Conservation (phyloP, 2,329 filamentous ascomycete genomes). For the Allantophomopsis lycopodina region DNA sequence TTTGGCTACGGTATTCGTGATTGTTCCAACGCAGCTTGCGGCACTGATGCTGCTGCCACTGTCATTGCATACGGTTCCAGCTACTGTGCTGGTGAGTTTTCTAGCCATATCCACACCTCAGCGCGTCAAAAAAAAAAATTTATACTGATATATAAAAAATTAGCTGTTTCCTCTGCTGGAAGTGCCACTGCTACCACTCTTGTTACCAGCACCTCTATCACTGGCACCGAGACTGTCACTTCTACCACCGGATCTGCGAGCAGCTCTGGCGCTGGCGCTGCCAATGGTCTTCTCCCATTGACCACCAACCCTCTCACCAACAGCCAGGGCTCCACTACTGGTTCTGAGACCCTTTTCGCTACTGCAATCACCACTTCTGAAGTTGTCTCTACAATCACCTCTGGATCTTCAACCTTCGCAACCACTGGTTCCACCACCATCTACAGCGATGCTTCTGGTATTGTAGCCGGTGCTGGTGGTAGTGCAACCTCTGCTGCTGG, state of each 20-base stretch:
- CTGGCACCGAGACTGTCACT: background rate
- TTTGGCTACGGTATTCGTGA: slow-evolving; percentile 32
- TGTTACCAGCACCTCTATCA: background rate
- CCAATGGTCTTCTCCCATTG: background rate
- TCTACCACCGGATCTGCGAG: background rate
- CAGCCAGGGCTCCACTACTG: background rate
- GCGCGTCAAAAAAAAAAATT: background rate
- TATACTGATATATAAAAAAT: slow-evolving; percentile 1
- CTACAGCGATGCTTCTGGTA: background rate
- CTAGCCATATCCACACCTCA: background rate
- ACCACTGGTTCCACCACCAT: background rate
- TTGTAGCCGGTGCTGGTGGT: background rate
- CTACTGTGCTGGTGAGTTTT: slow-evolving; percentile 13
- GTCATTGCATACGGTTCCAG: slow-evolving; percentile 15
- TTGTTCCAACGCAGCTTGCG: slow-evolving; percentile 28
- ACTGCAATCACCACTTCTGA: background rate
- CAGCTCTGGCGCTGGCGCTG: background rate
- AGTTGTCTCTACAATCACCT: background rate
- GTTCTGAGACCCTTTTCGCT: background rate
- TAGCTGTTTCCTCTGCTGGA: slow-evolving; percentile 2
- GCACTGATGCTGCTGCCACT: slow-evolving; percentile 10
- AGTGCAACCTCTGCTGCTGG: background rate
- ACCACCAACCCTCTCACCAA: background rate
- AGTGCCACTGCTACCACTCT: background rate
- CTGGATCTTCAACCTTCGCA: background rate